Conservation (phyloP, 2,329 filamentous ascomycete genomes). For the Aspergillus arachidicola region DNA sequence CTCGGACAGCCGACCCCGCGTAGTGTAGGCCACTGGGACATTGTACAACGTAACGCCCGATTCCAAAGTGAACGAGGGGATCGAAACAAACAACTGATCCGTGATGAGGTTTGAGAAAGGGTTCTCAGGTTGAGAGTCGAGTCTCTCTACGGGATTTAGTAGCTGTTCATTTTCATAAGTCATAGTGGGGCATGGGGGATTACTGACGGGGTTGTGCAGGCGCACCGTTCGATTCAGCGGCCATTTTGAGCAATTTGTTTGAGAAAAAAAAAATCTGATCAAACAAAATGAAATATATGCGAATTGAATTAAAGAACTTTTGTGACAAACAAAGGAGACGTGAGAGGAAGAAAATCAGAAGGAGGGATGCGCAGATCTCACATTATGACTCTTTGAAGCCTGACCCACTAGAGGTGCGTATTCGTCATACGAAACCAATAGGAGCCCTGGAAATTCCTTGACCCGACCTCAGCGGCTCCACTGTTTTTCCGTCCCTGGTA, state of each 20-base stretch:
- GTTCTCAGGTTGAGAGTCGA: conserved; percentile 77
- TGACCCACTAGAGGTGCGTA: background rate
- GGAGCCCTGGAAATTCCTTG: background rate
- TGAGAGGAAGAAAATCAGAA: background rate
- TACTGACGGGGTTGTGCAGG: conserved; percentile 42
- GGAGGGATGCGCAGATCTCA: background rate
- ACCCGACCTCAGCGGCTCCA: background rate
- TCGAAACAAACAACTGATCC: conserved; percentile 81
- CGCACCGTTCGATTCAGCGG: conserved; percentile 23
- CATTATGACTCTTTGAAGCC: background rate
- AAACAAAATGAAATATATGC: background rate
- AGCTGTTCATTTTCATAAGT: conserved; percentile 35
- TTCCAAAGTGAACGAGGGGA: conserved; percentile 90
- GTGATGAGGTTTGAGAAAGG: conserved; percentile 84
- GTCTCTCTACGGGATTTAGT: conserved; percentile 60
- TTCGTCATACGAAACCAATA: background rate
- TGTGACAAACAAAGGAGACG: background rate
- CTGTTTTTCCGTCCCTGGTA: background rate
- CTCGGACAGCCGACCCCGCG: conserved; percentile 60
- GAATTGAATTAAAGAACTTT: background rate
- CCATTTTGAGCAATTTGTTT: conserved; percentile 23
- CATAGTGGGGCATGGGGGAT: conserved; percentile 17
- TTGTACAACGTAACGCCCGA: conserved; percentile 83
- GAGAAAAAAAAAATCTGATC: background rate
- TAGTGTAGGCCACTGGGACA: conserved; percentile 68